These are phyloP conservation scores for Neopestalotiopsis sp. DNA, from an alignment of 2,329 filamentous ascomycete species.

Conservation along the genomic window DNA sequence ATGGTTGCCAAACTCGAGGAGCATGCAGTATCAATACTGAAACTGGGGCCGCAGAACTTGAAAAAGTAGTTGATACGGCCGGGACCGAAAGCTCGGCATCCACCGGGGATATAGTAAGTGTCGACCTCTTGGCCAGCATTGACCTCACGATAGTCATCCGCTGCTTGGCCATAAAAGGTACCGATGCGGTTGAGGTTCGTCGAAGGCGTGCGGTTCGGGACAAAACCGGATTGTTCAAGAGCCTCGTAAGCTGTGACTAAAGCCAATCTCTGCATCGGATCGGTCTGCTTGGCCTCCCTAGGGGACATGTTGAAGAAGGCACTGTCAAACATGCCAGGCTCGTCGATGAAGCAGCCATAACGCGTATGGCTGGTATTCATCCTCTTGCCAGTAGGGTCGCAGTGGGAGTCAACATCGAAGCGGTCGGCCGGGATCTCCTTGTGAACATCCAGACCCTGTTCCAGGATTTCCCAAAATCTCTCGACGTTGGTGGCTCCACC, in stretches of 20 bases:
- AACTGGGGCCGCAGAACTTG: conserved; percentile 75
- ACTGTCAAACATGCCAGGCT: conserved; percentile 17
- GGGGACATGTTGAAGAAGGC: conserved; percentile 21
- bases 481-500: conserved; percentile 62
- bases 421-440: conserved; percentile 36
- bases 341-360: conserved; percentile 22
- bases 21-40: conserved; percentile 78
- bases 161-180: conserved; percentile 77
- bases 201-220: conserved; percentile 65
- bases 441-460: conserved; percentile 66
- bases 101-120: conserved; percentile 54
- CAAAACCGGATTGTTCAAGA: conserved; percentile 70
- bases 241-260: conserved; percentile 73
- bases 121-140: conserved; percentile 75
- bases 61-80: conserved; percentile 79
- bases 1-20: conserved; percentile 76
- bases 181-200: conserved; percentile 62
- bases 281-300: conserved; percentile 55
- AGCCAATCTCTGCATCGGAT: conserved; percentile 71
- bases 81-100: conserved; percentile 45
- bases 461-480: conserved; percentile 65
- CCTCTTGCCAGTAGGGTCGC: conserved; percentile 63
- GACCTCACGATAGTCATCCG: conserved; percentile 78
- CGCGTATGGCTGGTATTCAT: conserved; percentile 19
- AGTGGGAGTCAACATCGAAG: conserved; percentile 15